Evolutionary conservation across 345 rosid genomes (phyloP).

Genomic region (Arabidopsis suecica): DNA sequence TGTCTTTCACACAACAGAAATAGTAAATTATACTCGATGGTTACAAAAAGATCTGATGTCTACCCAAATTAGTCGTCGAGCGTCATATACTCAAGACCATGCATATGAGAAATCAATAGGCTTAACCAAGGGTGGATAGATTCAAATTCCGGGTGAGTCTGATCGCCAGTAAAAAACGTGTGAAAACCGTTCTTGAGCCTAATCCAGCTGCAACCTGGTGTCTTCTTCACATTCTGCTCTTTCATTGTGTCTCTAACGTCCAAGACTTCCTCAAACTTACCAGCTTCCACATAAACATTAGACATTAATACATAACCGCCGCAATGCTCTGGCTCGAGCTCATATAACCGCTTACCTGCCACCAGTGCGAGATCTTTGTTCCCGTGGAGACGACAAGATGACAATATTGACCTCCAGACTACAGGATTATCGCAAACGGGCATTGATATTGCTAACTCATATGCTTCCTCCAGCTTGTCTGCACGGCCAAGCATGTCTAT

Average conservation of each 20-base stretch:
- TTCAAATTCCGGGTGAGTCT: constrained; percentile 47
- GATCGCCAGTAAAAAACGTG: constrained; percentile 48
- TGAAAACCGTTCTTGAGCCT: constrained; percentile 48
- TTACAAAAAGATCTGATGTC: constrained; percentile 7
- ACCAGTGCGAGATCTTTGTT: constrained; percentile 49
- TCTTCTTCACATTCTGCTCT: constrained; percentile 53
- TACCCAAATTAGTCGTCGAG: constrained; percentile 29
- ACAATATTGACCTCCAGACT: constrained; percentile 68
- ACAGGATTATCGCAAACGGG: constrained; percentile 53
- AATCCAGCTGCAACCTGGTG: constrained; percentile 61
- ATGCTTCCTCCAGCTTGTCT: constrained; percentile 63
- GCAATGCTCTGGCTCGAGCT: constrained; percentile 55
- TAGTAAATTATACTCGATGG: constrained; percentile 32
- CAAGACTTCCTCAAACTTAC: constrained; percentile 51
- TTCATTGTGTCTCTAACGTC: constrained; percentile 55
- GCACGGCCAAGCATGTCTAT: constrained; percentile 82
- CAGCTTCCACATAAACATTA: constrained; percentile 53
- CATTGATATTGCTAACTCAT: constrained; percentile 52
- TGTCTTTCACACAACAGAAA: constrained; percentile 21
- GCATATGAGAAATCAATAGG: constrained; percentile 46
- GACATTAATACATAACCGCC: constrained; percentile 59
- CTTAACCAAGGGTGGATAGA: constrained; percentile 44
- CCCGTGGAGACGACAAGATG: constrained; percentile 56
- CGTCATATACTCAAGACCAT: constrained; percentile 41
- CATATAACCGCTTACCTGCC: constrained; percentile 47